Percentiles rank a stretch among this genome's conserved stretches.
Conservation (phyloP, 345 rosid genomes). For the Salix koriyanagi region DNA sequence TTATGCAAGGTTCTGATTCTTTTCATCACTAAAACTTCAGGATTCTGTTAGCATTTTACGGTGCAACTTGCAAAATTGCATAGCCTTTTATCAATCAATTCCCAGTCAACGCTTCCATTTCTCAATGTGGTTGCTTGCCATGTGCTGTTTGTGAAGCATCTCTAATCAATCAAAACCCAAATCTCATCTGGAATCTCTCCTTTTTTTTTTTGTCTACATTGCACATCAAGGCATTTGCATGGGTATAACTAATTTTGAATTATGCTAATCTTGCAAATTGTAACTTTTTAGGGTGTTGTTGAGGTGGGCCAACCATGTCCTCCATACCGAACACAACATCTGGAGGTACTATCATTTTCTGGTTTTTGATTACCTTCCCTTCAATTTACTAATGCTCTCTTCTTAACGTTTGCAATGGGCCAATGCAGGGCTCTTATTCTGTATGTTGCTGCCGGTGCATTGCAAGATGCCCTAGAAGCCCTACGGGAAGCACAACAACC, state of each 20-base stretch:
- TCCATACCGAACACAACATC: constrained; percentile 69
- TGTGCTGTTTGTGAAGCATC: background rate
- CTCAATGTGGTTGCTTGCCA: background rate
- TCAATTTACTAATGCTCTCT: background rate
- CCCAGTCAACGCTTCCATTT: background rate
- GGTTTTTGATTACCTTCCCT: background rate
- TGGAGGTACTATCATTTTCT: constrained; percentile 60
- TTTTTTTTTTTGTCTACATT: background rate
- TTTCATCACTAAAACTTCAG: background rate
- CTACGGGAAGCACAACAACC: constrained; percentile 85
- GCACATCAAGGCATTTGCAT: background rate
- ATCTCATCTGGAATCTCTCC: background rate
- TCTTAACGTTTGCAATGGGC: constrained; percentile 11
- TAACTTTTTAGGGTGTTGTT: constrained; percentile 59
- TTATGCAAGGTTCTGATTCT: constrained; percentile 62
- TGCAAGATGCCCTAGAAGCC: constrained; percentile 83
- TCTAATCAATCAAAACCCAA: background rate
- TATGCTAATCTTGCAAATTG: background rate
- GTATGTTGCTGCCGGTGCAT: constrained; percentile 84
- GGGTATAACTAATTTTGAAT: background rate
- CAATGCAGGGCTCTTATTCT: constrained; percentile 74
- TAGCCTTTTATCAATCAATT: background rate
- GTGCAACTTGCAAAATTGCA: constrained; percentile 2
- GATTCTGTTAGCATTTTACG: background rate
- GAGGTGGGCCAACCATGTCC: constrained; percentile 91